These are phyloP conservation scores for Artemisia annua DNA, from an alignment of 129 eudicot species.

Conservation along the genomic window DNA sequence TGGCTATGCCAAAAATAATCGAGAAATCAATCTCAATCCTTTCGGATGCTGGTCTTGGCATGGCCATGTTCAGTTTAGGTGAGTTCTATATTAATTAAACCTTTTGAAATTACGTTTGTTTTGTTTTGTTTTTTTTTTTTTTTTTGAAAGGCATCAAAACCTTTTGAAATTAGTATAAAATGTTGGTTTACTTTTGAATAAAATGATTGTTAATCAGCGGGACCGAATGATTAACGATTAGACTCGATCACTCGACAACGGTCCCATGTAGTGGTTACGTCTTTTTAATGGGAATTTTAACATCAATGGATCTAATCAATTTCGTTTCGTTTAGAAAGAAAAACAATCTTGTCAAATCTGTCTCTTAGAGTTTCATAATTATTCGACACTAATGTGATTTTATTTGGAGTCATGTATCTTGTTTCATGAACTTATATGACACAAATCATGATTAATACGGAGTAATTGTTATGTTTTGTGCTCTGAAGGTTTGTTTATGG, in stretches of 20 bases:
- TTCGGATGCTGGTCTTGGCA: constrained; percentile 98
- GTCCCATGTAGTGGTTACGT: constrained; percentile 28
- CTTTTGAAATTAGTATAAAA: too few species aligned
- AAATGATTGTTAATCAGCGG: not conserved
- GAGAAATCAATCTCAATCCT: constrained; percentile 74
- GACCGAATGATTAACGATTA: constrained; percentile 27
- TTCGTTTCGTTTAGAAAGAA: not conserved
- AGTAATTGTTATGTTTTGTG: constrained; percentile 4
- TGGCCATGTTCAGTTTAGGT: constrained; percentile 99
- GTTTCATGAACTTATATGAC: too few species aligned
- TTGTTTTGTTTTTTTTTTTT: too few species aligned
- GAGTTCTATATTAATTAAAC: constrained; percentile 21
- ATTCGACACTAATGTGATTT: not conserved
- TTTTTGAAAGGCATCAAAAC: too few species aligned
- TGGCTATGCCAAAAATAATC: constrained; percentile 79
- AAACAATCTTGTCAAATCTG: constrained; percentile 19
- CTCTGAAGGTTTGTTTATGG: constrained; percentile 83
- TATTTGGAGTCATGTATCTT: not conserved
- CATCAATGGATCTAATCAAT: constrained; percentile 33
- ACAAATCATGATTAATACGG: not conserved
- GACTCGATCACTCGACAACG: constrained; percentile 12
- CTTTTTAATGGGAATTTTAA: constrained; percentile 4
- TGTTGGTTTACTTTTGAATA: too few species aligned
- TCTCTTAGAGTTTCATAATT: not conserved
- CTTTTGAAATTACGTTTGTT: too few species aligned